Evolutionary conservation across 768 basidiomycete species (phyloP).

Genomic region (Russula griseocarnosa): DNA sequence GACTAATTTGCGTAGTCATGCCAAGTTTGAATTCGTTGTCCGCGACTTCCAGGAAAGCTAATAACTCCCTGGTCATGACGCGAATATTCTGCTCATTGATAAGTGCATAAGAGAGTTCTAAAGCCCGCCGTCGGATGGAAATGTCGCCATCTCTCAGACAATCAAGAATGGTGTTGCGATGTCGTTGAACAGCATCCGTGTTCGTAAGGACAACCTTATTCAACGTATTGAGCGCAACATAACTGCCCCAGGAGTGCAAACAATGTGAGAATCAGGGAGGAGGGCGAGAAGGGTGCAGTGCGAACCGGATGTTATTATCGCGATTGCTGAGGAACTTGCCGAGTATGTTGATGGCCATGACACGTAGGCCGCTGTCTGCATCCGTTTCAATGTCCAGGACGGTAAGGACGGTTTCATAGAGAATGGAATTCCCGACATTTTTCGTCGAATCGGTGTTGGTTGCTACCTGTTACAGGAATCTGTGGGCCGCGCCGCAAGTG

Average conservation of each 20-base stretch:
- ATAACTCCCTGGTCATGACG: conserved; percentile 83
- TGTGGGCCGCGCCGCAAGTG: not conserved
- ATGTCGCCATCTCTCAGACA: conserved; percentile 99
- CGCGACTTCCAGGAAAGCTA: conserved; percentile 96
- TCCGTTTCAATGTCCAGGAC: conserved; percentile 83
- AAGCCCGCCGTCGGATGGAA: conserved; percentile 92
- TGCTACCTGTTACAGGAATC: conserved; percentile 63
- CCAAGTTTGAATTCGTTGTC: conserved; percentile 99
- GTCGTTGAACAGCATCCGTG: conserved; percentile 96
- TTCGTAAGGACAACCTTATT: conserved; percentile 98
- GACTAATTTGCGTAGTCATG: conserved; percentile 94
- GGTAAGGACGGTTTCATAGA: conserved; percentile 96
- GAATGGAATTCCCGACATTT: conserved; percentile 96
- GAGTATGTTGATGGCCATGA: conserved; percentile 99
- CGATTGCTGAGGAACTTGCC: conserved; percentile 97
- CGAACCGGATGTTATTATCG: conserved; percentile 96
- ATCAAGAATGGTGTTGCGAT: conserved; percentile 97
- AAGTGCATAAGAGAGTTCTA: conserved; percentile 95
- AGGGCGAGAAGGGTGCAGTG: conserved; percentile 12
- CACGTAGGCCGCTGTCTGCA: conserved; percentile 89
- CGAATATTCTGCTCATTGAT: conserved; percentile 95
- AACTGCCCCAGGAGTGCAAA: conserved; percentile 46
- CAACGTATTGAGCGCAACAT: conserved; percentile 95
- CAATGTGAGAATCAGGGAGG: conserved; percentile 6
- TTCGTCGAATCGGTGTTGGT: conserved; percentile 97